Conservation (phyloP, 306 rosid genomes). For the Biancaea sappan region DNA sequence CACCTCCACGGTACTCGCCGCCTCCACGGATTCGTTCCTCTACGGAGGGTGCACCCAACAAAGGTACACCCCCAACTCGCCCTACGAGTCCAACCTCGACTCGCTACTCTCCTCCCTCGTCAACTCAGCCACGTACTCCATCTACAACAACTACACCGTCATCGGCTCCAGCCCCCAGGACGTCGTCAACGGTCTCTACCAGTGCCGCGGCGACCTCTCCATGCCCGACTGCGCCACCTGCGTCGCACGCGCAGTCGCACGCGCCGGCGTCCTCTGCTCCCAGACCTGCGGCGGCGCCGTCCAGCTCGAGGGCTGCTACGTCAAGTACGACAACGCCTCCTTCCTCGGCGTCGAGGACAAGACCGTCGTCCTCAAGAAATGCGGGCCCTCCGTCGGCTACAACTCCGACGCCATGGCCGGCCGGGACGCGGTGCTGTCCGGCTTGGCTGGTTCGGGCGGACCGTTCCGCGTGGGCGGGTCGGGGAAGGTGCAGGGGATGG, state of each 20-base stretch:
- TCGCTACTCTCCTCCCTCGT: constrained; percentile 81
- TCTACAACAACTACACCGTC: constrained; percentile 86
- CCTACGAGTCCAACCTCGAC: constrained; percentile 79
- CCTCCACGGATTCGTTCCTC: constrained; percentile 59
- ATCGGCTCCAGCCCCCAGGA: constrained; percentile 52
- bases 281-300: constrained; percentile 66
- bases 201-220: constrained; percentile 90
- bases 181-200: constrained; percentile 73
- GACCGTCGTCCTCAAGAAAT: constrained; percentile 70
- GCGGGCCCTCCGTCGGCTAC: constrained; percentile 70
- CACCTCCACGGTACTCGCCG: no score
- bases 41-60: constrained; percentile 87
- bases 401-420: constrained; percentile 45
- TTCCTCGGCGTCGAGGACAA: constrained; percentile 83
- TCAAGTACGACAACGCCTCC: constrained; percentile 73
- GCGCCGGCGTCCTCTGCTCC: constrained; percentile 53
- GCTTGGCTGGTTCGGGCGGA: constrained; percentile 56
- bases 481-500: constrained; percentile 63
- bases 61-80: constrained; percentile 55
- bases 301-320: constrained; percentile 81
- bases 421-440: constrained; percentile 58
- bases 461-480: constrained; percentile 71
- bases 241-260: constrained; percentile 53
- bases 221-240: constrained; percentile 89
- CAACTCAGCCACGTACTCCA: constrained; percentile 87